Evolutionary conservation across 495 filamentous ascomycete species (phyloP).

Genomic region (Neurospora sp.): DNA sequence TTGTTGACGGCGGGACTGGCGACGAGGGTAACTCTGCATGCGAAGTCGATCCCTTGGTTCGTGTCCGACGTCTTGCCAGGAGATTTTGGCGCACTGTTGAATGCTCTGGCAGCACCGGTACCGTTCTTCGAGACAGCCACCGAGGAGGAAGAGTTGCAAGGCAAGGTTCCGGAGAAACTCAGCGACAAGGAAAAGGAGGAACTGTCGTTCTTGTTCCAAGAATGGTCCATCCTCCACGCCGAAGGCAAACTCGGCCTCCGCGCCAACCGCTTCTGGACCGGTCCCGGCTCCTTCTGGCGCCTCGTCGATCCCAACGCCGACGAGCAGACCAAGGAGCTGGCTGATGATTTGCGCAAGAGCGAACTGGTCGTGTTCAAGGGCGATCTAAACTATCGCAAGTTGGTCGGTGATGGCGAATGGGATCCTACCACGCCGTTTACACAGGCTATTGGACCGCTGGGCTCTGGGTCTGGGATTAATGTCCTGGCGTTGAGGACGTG

Average conservation of each 20-base stretch:
- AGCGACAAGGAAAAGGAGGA: conserved; percentile 56
- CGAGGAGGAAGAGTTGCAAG: conserved; percentile 51
- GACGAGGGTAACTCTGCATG: conserved; percentile 79
- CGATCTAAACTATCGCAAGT: conserved; percentile 89
- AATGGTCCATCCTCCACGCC: conserved; percentile 69
- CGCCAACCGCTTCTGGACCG: conserved; percentile 84
- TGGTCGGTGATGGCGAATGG: conserved; percentile 81
- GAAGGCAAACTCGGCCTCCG: conserved; percentile 74
- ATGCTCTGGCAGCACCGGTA: conserved; percentile 45
- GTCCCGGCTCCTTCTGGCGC: conserved; percentile 75
- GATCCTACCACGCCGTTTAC: conserved; percentile 78
- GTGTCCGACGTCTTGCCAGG: conserved; percentile 84
- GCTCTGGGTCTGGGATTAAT: conserved; percentile 68
- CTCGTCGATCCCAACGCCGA: conserved; percentile 38
- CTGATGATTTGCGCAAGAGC: conserved; percentile 67
- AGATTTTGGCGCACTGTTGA: conserved; percentile 55
- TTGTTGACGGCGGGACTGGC: conserved; percentile 72
- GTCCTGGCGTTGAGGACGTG: conserved; percentile 81
- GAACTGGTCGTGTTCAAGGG: conserved; percentile 97
- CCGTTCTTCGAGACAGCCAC: conserved; percentile 62
- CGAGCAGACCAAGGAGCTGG: conserved; percentile 49
- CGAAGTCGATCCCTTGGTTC: conserved; percentile 94
- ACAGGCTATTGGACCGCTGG: conserved; percentile 78
- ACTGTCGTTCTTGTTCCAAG: conserved; percentile 64
- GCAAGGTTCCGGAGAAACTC: conserved; percentile 46